Evolutionary conservation across 768 basidiomycete species (phyloP).

Genomic region (Tulasnella calospora): DNA sequence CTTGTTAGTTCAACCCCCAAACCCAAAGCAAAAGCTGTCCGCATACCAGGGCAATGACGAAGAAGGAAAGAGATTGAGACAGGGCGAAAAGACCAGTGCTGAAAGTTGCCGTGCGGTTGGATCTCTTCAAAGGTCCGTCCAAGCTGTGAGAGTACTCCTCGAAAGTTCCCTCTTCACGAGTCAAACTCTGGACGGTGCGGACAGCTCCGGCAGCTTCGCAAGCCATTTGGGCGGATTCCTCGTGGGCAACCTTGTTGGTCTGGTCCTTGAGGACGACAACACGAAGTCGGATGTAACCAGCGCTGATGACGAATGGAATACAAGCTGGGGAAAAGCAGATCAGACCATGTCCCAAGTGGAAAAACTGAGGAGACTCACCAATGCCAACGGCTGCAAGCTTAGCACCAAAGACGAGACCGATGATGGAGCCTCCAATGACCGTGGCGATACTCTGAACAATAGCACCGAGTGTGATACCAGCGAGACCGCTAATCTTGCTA

Average conservation of each 20-base stretch:
- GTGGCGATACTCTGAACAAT: slow-evolving; percentile 77
- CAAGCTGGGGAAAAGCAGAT: slow-evolving; percentile 46
- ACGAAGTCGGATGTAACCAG: slow-evolving; percentile 80
- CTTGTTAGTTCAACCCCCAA: neutral
- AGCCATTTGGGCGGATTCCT: slow-evolving; percentile 76
- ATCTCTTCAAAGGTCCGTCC: slow-evolving; percentile 61
- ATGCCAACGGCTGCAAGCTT: slow-evolving; percentile 78
- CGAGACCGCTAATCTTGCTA: slow-evolving; percentile 82
- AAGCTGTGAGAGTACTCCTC: slow-evolving; percentile 63
- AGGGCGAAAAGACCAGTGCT: slow-evolving; percentile 63
- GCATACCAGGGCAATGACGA: slow-evolving; percentile 65
- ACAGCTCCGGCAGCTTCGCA: slow-evolving; percentile 90
- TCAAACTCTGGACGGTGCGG: slow-evolving; percentile 83
- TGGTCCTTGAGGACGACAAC: slow-evolving; percentile 88
- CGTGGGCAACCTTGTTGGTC: slow-evolving; percentile 73
- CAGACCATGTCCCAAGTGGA: neutral
- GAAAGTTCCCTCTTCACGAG: slow-evolving; percentile 76
- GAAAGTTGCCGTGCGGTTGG: slow-evolving; percentile 61
- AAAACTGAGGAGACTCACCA: slow-evolving; percentile 41
- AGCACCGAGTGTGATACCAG: slow-evolving; percentile 80
- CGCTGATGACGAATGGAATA: slow-evolving; percentile 59
- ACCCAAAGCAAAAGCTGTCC: too few relatives aligned
- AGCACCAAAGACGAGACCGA: slow-evolving; percentile 76
- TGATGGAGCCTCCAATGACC: slow-evolving; percentile 55
- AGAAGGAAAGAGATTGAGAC: slow-evolving; percentile 72